Base-by-base conservation (phyloP, 495 filamentous ascomycete genomes). In the Talaromyces adpressus region DNA sequence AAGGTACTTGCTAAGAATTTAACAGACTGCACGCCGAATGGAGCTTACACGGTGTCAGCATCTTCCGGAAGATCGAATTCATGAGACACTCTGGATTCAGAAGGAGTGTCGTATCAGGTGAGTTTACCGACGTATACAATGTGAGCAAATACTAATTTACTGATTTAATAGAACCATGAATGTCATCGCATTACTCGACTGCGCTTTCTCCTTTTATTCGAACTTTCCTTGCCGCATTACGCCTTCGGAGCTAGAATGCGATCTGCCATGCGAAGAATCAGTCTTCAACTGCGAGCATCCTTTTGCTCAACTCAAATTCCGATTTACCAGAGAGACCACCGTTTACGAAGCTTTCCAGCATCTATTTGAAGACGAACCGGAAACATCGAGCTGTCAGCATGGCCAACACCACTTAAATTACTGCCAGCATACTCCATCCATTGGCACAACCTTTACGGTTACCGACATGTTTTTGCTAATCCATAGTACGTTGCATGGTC, bases 401-500 rank as follows among this genome's bases (percentile, higher is more conserved):
- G 58, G 57, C 0, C 59, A 63, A 1, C 41, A 68, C 16, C 39
- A 56, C 8, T 23, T 54, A 16, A 59, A 56, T 56, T 14, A n/a
- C 14, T 25, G 18, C 20, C 63, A 25, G 34, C 30, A 60, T 12
- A 36, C 32, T 20, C 20, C 54, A 7, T 45, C 18, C 11, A 18
- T 62, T 67, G n/a, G 29, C 39, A 68, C 72, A 62, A 62, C 64
- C 11, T 62, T 77, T 3, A 78, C 71, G 0, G 65, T 75, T 3
- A 27, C 78, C 4, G 78, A 81, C 59, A 79, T 77, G 75, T 81
- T 78, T 60, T 72, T 79, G 4, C 49, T 81, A 18, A 78, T 81
- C 25, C 78, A 81, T 58, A 52, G 78, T 79, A 72, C 53, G 73
- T 64, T n/a, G 9, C 16, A 14, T 20, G 18, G n/a, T 56, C 16